Evolutionary conservation across 768 basidiomycete genomes (phyloP).

Genomic region (Boletus tylopilopsis): DNA sequence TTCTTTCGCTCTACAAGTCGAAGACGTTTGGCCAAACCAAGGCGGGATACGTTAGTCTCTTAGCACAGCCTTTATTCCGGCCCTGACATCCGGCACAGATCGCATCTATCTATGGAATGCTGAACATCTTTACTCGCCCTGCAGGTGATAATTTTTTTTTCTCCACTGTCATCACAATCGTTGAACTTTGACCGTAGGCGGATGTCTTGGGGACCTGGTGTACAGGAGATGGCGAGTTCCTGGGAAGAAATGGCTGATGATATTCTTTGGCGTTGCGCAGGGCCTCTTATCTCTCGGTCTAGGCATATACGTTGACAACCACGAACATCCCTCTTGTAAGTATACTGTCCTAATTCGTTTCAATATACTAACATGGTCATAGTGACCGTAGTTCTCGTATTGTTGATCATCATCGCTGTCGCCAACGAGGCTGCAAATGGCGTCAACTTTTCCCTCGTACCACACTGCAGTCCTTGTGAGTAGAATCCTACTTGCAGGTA

Average conservation of each 20-base stretch:
- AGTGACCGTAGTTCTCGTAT: not conserved
- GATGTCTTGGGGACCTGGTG: slow-evolving; percentile 4
- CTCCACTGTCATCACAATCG: not conserved
- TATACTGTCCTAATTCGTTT: not conserved
- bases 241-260: slow-evolving; percentile 4
- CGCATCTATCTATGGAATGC: slow-evolving; percentile 1
- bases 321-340: slow-evolving; percentile 19
- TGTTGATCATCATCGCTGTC: not conserved
- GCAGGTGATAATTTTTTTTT: not conserved
- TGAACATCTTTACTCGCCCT: slow-evolving; percentile 3
- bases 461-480: slow-evolving; percentile 8
- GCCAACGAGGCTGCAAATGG: slow-evolving; percentile 2
- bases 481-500: not conserved
- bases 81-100: not conserved
- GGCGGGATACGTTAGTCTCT: slow-evolving; percentile 6
- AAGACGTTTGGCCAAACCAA: slow-evolving; percentile 2
- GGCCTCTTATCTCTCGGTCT: slow-evolving; percentile 4
- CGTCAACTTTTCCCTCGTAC: slow-evolving; percentile 3
- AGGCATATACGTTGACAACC: slow-evolving; percentile 40
- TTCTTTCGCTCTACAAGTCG: slow-evolving; percentile 2
- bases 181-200: not conserved
- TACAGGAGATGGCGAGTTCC: slow-evolving; percentile 6
- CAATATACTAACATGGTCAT: not conserved
- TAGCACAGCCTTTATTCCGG: not conserved
- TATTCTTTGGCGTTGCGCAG: not conserved